Conservation (phyloP, 331 rosid genomes). For the Malus hybrid region DNA sequence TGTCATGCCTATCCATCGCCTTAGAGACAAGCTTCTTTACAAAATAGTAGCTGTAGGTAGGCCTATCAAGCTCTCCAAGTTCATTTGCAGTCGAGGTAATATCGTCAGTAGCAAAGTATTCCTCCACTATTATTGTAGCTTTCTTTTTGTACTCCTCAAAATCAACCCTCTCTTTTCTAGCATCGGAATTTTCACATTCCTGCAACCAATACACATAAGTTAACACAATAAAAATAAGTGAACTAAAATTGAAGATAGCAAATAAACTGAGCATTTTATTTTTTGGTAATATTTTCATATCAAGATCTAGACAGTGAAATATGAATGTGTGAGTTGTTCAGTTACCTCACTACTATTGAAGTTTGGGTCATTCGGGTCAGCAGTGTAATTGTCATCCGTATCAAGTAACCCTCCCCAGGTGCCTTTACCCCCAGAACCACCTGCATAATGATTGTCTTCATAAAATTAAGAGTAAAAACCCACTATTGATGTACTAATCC, state of each 20-base stretch:
- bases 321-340: not conserved
- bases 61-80: constrained; percentile 43
- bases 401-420: constrained; percentile 70
- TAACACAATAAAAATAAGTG: not conserved
- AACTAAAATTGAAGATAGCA: not conserved
- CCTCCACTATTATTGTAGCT: constrained; percentile 57
- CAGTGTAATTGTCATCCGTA: constrained; percentile 14
- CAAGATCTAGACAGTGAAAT: not conserved
- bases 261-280: not conserved
- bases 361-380: constrained; percentile 49
- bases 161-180: constrained; percentile 17
- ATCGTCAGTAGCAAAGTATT: constrained; percentile 57
- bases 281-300: not conserved
- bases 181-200: constrained; percentile 34
- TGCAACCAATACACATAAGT: constrained; percentile 6
- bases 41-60: constrained; percentile 45
- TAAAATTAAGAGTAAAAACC: not conserved
- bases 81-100: constrained; percentile 46
- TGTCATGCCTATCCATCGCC: constrained; percentile 77
- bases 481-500: not conserved
- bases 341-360: constrained; percentile 44
- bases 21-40: constrained; percentile 61
- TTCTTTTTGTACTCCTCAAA: constrained; percentile 54
- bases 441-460: constrained; percentile 16
- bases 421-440: constrained; percentile 56